Evolutionary conservation across 352 stramenopile species (phyloP), one percentile per base, ranked within the genome.

Genomic region (Phytophthora pistaciae): DNA sequence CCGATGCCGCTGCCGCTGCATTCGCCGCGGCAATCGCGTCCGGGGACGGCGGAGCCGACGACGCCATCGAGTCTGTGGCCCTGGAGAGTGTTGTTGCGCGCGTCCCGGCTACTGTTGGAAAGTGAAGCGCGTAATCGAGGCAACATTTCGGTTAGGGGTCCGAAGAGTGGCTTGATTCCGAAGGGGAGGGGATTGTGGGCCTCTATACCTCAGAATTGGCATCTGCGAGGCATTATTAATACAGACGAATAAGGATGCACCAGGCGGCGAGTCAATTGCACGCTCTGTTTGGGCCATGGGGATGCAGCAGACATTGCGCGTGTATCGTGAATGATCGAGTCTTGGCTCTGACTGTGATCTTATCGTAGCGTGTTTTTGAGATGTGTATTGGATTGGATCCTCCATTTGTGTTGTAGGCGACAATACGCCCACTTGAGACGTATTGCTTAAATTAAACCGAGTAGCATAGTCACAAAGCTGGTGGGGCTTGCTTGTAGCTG

Each of bases 21-120:
- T 78, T 78, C 7, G 70, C 70, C 2, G 66, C 70, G 4, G 70
- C 60, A n/a, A 78, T 78, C 13, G 60, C 66, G 49, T 71, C 60
- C 25, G 70, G 31, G 16, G 75, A 77, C 31, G 59, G 36, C 8
- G 75, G 65, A 42, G 68, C 23, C 9, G 49, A 38, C 25, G 36
- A 44, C 20, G 46, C 5, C 48, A 33, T 33, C 6, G 38, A 23
- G 48, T 29, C 42, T 21, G 18, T n/a, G 40, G 64, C 25, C 42
- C 62, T 66, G 31, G 14, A 23, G 27, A 31, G 48, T 7, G 40
- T 23, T 11, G 40, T 5, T 53, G 56, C 14, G 18, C 23, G 6
- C 33, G 54, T 42, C 40, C 49, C 16, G 55, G 36, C 65, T 64
- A 70, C 69, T 57, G 31, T 64, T 74, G 70, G 52, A 66, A 25